Base-by-base conservation (phyloP, 2,329 filamentous ascomycete species). In the Drechslera avenae region DNA sequence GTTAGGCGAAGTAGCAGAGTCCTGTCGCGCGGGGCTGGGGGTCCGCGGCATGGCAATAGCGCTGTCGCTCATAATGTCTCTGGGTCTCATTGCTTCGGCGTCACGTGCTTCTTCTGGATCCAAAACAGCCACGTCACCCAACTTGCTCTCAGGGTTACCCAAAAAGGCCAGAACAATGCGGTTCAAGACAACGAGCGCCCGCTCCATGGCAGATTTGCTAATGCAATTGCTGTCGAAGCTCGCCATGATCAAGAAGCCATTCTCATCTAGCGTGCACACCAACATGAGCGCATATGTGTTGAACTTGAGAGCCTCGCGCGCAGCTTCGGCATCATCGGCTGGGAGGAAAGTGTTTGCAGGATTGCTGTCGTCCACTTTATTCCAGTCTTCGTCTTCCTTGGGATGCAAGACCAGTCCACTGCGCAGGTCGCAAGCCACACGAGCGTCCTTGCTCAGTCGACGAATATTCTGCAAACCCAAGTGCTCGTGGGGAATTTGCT, bases 151-250 rank as follows among this genome's bases (percentile, higher is more conserved):
- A 1, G 69, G 64, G 16, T 75, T 40, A 67, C 74, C 70, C 39
- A 80, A 79, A 18, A 88, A 75, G 17, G 79, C 71, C 34, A 77
- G 75, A 0, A 79, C 76, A n/a, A 83, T 76, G 3, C 75, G 72
- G 28, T 78, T 78, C 17, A 87, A 75, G 45, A 83, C 79, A 2
- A 74, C 65, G 17, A 86, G 72, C 3, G 81, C 80, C 26, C 76
- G 75, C 59, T 85, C 73, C 72, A 86, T 82, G 14, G 79, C 76
- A 18, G 73, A 69, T 26, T 73, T 75, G 14, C 75, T 74, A 14
- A 88, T 79, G 0, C 81, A 79, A n/a, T 81, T 80, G 17, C 83
- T 84, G 62, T 88, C 85, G 60, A 87, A 87, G 60, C 85, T 86
- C 0, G 84, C 84, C 74, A 84, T 85, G 48, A 85, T 75, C 13